Percentiles rank a stretch among this genome's conserved stretches.
Conservation (phyloP, 352 stramenopile genomes). For the Pythium volutum region DNA sequence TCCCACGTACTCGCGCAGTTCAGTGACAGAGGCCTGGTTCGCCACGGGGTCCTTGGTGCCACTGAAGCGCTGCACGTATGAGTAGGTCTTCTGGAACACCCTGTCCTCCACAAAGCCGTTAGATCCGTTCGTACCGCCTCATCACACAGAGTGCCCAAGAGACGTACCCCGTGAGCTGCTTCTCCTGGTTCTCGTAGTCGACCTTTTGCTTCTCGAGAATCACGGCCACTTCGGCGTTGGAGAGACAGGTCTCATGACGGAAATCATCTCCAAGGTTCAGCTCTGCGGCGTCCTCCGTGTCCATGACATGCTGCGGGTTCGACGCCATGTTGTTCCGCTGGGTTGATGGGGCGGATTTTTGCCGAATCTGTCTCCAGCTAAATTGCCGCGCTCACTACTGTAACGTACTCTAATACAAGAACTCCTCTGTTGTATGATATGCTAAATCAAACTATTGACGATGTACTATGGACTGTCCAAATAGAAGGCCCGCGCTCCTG, state of each 20-base stretch:
- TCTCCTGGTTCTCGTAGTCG: conserved; percentile 90
- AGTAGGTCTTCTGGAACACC: conserved; percentile 91
- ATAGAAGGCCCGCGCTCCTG: conserved; percentile 11
- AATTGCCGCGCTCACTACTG: not conserved
- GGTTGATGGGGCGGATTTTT: not conserved
- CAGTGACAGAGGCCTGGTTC: conserved; percentile 88
- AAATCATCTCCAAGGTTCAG: conserved; percentile 89
- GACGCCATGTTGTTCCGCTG: conserved; percentile 42
- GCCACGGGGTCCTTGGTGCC: conserved; percentile 89
- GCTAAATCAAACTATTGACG: not conserved
- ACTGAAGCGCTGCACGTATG: conserved; percentile 89
- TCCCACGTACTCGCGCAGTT: conserved; percentile 76
- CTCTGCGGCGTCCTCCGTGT: conserved; percentile 89
- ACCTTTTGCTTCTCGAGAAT: conserved; percentile 90
- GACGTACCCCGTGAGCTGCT: conserved; percentile 78
- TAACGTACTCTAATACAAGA: not conserved
- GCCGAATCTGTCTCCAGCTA: not conserved
- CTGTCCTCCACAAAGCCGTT: conserved; percentile 22
- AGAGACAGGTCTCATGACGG: conserved; percentile 86
- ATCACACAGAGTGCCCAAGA: not conserved
- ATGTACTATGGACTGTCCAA: not conserved
- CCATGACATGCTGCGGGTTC: conserved; percentile 85
- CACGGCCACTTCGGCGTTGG: conserved; percentile 87
- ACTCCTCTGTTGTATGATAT: not conserved
- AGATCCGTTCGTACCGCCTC: not conserved